Base-by-base conservation (phyloP, 169 alveolate species). In the Cryptosporidium baileyi region DNA sequence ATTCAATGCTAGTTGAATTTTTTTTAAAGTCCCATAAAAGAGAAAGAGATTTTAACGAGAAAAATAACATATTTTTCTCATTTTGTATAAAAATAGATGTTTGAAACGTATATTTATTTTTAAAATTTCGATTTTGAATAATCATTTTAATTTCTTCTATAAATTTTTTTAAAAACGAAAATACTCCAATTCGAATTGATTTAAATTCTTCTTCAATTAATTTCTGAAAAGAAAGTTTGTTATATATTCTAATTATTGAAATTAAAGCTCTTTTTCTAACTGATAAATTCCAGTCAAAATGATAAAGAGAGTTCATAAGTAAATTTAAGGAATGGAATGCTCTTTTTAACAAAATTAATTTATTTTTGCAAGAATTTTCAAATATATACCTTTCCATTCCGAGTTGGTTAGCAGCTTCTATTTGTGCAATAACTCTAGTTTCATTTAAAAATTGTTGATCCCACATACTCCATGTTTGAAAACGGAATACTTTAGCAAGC, bases 401-500 rank as follows among this genome's bases (percentile, higher is more conserved):
- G 0, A 74, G 60, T 17, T 74, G 65, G 19, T 36, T 17, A 22
- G 85, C 85, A 38, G 85, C 85, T 17, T 74, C 85, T 6, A 34
- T 24, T 34, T 74, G 85, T 4, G 74, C 85, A 11, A 74, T 45
- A 6, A 74, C 74, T 6, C 43, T 51, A 11, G 67, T 74, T 74
- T 74, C 85, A 51, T 74, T 74, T 43, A 74, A 32, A 36, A 74
- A 59, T 24, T 74, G 85, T 45, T 74, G 85, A 32, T 74, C 85
- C 85, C 85, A 74, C 85, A 74, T 74, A 54, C 85, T 74, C 85
- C 85, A 74, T 8, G 85, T 74, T 38, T 74, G 85, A 57, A 32
- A 74, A n/a, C 85, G 60, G 44, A 41, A 45, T 3, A 74, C 54
- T 32, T 57, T 74, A n/a, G 85, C 85, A 3, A 74, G 47, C 85